Evolutionary conservation across 305 asterid genomes (phyloP).

Genomic region (Fraxinus baroniana): DNA sequence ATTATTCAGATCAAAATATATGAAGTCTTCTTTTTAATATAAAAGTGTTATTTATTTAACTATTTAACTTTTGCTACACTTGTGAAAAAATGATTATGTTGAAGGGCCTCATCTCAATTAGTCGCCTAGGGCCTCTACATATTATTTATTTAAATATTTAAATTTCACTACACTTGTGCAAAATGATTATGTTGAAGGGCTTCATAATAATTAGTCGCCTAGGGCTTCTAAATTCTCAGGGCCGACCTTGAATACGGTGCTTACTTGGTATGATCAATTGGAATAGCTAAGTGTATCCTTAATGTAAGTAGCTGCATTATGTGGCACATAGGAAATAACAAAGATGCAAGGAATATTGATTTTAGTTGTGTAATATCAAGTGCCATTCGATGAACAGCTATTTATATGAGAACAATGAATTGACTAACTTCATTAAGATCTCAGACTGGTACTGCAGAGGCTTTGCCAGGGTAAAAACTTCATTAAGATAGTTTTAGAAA

Average conservation of each 20-base stretch:
- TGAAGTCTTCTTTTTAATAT: too few species aligned
- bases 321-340: not conserved
- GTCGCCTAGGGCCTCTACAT: too few species aligned
- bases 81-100: too few species aligned
- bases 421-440: slow-evolving; percentile 32
- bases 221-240: too few species aligned
- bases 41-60: too few species aligned
- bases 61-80: too few species aligned
- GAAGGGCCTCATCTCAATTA: too few species aligned
- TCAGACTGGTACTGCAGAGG: slow-evolving; percentile 96
- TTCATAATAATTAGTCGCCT: too few species aligned
- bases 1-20: too few species aligned
- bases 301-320: not conserved
- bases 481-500: not conserved
- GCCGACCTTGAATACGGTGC: not conserved
- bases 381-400: not conserved
- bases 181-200: too few species aligned
- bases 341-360: not conserved
- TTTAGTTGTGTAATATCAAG: not conserved
- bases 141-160: too few species aligned
- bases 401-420: not conserved
- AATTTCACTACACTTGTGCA: too few species aligned
- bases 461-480: slow-evolving; percentile 67
- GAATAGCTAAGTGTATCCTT: not conserved
- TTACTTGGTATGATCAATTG: not conserved